Evolutionary conservation across 164 flowering plant genomes (phyloP).

Genomic region (Warburgia ugandensis): DNA sequence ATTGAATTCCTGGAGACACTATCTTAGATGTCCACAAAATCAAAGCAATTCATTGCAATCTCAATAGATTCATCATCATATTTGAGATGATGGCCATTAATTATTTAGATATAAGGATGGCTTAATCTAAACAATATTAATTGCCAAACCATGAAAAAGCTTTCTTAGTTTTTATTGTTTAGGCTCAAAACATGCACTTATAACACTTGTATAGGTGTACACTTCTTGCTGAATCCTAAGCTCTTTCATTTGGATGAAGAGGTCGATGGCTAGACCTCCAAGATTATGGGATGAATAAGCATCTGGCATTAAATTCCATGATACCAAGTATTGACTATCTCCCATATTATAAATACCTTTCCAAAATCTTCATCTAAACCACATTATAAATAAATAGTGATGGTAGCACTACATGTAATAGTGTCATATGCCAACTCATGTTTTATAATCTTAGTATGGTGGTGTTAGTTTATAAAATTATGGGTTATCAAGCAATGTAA

Average conservation of each 20-base stretch:
- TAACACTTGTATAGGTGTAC: conserved; percentile 59
- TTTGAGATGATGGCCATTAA: conserved; percentile 58
- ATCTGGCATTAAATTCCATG: conserved; percentile 79
- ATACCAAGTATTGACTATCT: conserved; percentile 46
- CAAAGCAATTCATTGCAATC: conserved; percentile 47
- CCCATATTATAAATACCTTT: conserved; percentile 35
- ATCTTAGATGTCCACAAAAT: conserved; percentile 47
- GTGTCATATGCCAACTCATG: conserved; percentile 32
- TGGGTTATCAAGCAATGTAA: conserved; percentile 47
- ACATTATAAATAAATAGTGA: conserved; percentile 66
- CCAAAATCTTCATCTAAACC: conserved; percentile 47
- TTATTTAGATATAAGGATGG: conserved; percentile 49
- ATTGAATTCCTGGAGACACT: conserved; percentile 81
- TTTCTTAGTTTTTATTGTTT: conserved; percentile 33
- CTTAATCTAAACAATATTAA: conserved; percentile 46
- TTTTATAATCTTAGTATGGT: conserved; percentile 53
- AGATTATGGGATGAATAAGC: conserved; percentile 42
- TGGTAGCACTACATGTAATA: conserved; percentile 51
- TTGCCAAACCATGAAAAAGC: conserved; percentile 56
- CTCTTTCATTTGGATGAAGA: conserved; percentile 47
- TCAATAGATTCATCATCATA: conserved; percentile 32
- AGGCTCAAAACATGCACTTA: conserved; percentile 56
- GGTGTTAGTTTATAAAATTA: conserved; percentile 23
- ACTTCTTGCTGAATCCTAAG: conserved; percentile 53
- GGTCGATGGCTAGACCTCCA: conserved; percentile 31